Evolutionary conservation across 2,329 filamentous ascomycete species (phyloP), one percentile per base, ranked within the genome.

Genomic region (Myriangium duriaei): DNA sequence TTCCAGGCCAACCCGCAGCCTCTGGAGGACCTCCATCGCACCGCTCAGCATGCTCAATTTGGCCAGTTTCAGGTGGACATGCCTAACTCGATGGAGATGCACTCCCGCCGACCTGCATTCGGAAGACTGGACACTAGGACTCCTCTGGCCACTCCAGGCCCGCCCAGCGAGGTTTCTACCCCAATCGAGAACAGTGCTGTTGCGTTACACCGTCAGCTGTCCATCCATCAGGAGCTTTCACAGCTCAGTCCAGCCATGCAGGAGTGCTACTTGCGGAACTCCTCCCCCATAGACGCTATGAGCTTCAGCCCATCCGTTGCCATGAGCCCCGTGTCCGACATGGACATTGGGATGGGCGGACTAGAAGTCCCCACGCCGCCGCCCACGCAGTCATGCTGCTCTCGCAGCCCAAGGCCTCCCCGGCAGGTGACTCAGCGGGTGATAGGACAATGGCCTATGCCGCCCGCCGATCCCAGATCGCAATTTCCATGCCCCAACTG

Each of bases 401-500:
- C 42, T 4, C n/a, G n/a, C n/a, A n/a, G n/a, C n/a, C n/a, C n/a
- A n/a, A n/a, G n/a, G n/a, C n/a, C n/a, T n/a, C n/a, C n/a, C n/a
- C n/a, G n/a, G n/a, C n/a, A n/a, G n/a, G n/a, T n/a, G n/a, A n/a
- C n/a, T n/a, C n/a, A n/a, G n/a, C n/a, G n/a, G n/a, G n/a, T n/a
- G n/a, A n/a, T n/a, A n/a, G n/a, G n/a, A n/a, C n/a, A n/a, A n/a
- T n/a, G n/a, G n/a, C n/a, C n/a, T n/a, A n/a, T n/a, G n/a, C n/a
- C 29, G 15, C 15, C 12, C 10, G 35, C 16, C 14, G 12, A 30
- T 17, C 43, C 35, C 15, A 15, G 5, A 5, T 19, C 21, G 3
- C 43, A 45, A 17, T 45, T 43, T 12, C 41, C 41, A 3, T 45
- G 43, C 29, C 13, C 35, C 10, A 32, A 31, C 11, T 45, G 43